These are phyloP conservation scores for Phytophthora tubulina DNA, from an alignment of 352 stramenopile species.

Conservation along the genomic window DNA sequence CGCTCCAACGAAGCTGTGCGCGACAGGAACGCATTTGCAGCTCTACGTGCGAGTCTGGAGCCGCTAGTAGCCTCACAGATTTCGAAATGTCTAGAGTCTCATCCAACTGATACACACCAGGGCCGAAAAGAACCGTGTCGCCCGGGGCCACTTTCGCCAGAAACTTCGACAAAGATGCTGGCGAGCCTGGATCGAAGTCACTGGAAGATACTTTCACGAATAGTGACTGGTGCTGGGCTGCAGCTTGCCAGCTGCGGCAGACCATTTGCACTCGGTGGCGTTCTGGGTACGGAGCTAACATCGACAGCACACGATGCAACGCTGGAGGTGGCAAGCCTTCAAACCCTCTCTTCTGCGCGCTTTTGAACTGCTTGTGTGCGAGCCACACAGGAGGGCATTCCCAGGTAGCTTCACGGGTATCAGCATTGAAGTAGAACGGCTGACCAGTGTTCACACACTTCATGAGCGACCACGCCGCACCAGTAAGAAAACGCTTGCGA, in stretches of 20 bases:
- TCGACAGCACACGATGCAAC: conserved; percentile 89
- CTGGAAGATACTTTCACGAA: conserved; percentile 61
- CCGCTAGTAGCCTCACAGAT: conserved; percentile 58
- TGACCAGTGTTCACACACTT: conserved; percentile 75
- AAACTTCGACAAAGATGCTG: conserved; percentile 35
- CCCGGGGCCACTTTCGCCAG: conserved; percentile 43
- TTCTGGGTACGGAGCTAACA: conserved; percentile 75
- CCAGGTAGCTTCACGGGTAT: conserved; percentile 95
- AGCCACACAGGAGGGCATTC: conserved; percentile 91
- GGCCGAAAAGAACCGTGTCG: conserved; percentile 72
- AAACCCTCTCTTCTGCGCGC: conserved; percentile 75
- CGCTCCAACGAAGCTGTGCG: conserved; percentile 67
- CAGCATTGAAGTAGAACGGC: conserved; percentile 94
- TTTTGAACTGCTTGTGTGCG: conserved; percentile 89
- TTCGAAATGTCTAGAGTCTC: conserved; percentile 58
- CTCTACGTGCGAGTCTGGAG: conserved; percentile 71
- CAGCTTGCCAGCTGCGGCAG: conserved; percentile 62
- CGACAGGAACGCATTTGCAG: conserved; percentile 64
- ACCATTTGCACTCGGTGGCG: conserved; percentile 59
- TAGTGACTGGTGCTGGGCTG: conserved; percentile 51
- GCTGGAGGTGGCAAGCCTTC: conserved; percentile 77
- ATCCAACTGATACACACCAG: conserved; percentile 71
- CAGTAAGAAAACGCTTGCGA: conserved; percentile 66
- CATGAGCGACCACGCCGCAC: conserved; percentile 65
- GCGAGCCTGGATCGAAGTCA: conserved; percentile 46